Percentiles rank a stretch among this genome's conserved stretches.
Evolutionary conservation across 108 stramenopile species (phyloP).

Genomic region (Skeletonema grethae): DNA sequence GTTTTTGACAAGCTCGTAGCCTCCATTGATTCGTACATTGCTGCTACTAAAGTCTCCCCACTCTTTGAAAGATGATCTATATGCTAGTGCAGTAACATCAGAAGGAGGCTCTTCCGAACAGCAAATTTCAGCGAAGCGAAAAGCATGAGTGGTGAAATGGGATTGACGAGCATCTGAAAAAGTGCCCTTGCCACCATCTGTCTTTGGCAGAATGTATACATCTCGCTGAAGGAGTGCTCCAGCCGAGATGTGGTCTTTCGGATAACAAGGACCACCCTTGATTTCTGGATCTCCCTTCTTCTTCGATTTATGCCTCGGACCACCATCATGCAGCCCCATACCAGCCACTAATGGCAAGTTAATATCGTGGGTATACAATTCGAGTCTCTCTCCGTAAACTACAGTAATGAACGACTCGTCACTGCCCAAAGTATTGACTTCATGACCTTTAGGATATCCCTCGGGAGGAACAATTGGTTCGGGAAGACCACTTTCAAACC

Average conservation of each 20-base stretch:
- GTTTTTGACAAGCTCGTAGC: constrained; percentile 46
- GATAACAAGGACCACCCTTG: constrained; percentile 51
- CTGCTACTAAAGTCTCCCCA: constrained; percentile 45
- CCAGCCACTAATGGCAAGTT: constrained; percentile 46
- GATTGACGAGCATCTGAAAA: constrained; percentile 47
- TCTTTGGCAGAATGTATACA: constrained; percentile 44
- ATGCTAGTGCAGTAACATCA: constrained; percentile 33
- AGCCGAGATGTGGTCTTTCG: constrained; percentile 41
- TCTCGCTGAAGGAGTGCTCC: constrained; percentile 45
- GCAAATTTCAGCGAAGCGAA: constrained; percentile 51
- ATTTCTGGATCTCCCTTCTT: constrained; percentile 24
- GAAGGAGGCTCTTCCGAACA: constrained; percentile 42
- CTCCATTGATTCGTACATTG: constrained; percentile 49
- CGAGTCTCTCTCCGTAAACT: constrained; percentile 37
- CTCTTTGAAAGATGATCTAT: constrained; percentile 42
- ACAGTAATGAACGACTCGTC: constrained; percentile 45
- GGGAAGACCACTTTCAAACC: constrained; percentile 48
- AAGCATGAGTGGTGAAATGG: constrained; percentile 50
- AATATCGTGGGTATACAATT: constrained; percentile 38
- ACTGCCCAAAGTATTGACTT: constrained; percentile 26
- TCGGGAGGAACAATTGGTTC: constrained; percentile 39
- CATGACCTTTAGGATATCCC: constrained; percentile 43
- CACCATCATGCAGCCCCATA: constrained; percentile 48
- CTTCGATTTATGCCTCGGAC: constrained; percentile 34
- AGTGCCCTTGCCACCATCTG: constrained; percentile 26